Evolutionary conservation across 2,329 filamentous ascomycete genomes (phyloP), one percentile per base, ranked within the genome.

Genomic region (Hypoxylon sp.): DNA sequence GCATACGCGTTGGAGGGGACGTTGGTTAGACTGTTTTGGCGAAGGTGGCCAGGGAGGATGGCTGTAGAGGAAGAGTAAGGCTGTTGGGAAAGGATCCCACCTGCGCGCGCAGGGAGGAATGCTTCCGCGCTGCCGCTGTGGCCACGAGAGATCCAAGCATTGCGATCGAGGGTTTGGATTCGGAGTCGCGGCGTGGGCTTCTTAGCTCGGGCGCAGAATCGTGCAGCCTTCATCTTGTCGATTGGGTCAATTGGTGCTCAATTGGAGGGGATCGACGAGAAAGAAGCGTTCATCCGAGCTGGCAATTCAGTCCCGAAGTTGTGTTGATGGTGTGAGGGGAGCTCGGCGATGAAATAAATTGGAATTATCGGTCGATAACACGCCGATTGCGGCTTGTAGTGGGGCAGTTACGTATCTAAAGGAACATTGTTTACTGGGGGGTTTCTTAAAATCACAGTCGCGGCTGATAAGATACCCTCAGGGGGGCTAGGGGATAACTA

Each of bases 171-270:
- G 16, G 16, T 7, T 1, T 19, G 37, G 37, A 4, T 11, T 41
- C 16, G 37, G 2, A 21, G 37, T 21, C 16, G 37, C 16, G 65
- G 29, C n/a, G 64, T 51, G 29, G 57, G 30, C 55, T 65, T 72
- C 34, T 64, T 58, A 55, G 70, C 71, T 27, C 68, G 61, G 16
- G 60, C 63, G 16, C 72, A 39, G 32, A 67, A 62, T 57, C 65
- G 66, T 12, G 70, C 59, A 23, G 70, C 39, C 64, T 63, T 74
- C 74, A 76, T 76, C 12, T 48, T 70, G 37, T 45, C 39, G 32
- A 54, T 54, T 32, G 59, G 51, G 34, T 52, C 62, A 70, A 70
- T 69, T 64, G 63, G 50, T 5, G 30, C 25, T 56, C 56, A 57
- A 63, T 62, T 56, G 45, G 19, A 56, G n/a, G 45, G 53, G 16